Evolutionary conservation across 1,139 yeast species (phyloP).

Genomic region (Suhomyces panamericanus): DNA sequence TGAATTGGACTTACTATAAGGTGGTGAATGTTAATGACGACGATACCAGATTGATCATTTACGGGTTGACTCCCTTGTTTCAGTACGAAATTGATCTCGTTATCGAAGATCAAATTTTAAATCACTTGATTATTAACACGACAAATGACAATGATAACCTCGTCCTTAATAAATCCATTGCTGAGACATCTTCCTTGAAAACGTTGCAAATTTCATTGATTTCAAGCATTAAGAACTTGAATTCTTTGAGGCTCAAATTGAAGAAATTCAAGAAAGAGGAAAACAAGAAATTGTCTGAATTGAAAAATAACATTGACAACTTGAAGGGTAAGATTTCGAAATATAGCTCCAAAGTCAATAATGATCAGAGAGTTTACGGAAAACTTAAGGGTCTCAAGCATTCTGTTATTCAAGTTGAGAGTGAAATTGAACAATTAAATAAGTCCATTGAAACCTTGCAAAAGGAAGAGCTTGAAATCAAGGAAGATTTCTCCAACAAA

Average conservation of each 20-base stretch:
- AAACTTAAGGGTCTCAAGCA: slow-evolving; percentile 46
- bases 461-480: slow-evolving; percentile 19
- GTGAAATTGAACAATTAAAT: slow-evolving; percentile 33
- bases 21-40: slow-evolving; percentile 35
- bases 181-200: slow-evolving; percentile 49
- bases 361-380: slow-evolving; percentile 37
- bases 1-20: slow-evolving; percentile 58
- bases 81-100: slow-evolving; percentile 68
- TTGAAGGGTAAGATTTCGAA: slow-evolving; percentile 52
- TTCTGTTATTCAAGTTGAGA: slow-evolving; percentile 42
- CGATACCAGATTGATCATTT: slow-evolving; percentile 50
- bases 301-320: slow-evolving; percentile 58
- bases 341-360: slow-evolving; percentile 24
- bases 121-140: slow-evolving; percentile 36
- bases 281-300: slow-evolving; percentile 51
- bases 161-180: slow-evolving; percentile 38
- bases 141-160: slow-evolving; percentile 32
- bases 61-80: slow-evolving; percentile 65
- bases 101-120: slow-evolving; percentile 33
- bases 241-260: slow-evolving; percentile 48
- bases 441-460: slow-evolving; percentile 22
- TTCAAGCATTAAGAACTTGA: slow-evolving; percentile 58
- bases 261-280: slow-evolving; percentile 66
- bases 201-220: slow-evolving; percentile 65
- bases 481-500: slow-evolving; percentile 20